Conservation (phyloP, 495 filamentous ascomycete genomes). For the Penicillium tannophilum region DNA sequence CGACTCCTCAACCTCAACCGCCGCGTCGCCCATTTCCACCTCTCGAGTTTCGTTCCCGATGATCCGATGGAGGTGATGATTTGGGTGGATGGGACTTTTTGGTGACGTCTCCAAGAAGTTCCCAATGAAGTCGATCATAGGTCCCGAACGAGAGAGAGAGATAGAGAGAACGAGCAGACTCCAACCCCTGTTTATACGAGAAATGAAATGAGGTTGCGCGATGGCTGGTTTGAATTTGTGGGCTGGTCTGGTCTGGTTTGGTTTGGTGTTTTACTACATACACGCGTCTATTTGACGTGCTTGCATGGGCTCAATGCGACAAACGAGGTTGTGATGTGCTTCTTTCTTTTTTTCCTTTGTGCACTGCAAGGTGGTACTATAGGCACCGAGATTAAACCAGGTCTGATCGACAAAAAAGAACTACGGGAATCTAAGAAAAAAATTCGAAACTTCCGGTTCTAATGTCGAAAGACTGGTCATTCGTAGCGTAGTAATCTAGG, state of each 20-base stretch:
- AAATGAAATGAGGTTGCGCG: conserved; percentile 38
- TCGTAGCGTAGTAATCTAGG: conserved; percentile 7
- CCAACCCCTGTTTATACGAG: conserved; percentile 33
- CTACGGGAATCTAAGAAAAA: conserved; percentile 29
- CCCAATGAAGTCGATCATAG: conserved; percentile 28
- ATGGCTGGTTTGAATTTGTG: conserved; percentile 33
- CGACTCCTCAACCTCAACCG: conserved; percentile 28
- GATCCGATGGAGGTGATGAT: conserved; percentile 22
- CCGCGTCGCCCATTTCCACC: conserved; percentile 26
- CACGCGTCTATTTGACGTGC: conserved; percentile 32
- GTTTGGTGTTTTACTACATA: conserved; percentile 38
- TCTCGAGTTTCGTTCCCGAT: conserved; percentile 21
- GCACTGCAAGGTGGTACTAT: conserved; percentile 17
- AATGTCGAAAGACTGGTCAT: conserved; percentile 17
- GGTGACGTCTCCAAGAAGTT: conserved; percentile 16
- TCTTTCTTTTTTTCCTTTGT: conserved; percentile 16
- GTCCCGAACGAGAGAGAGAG: conserved; percentile 34
- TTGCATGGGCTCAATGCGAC: conserved; percentile 39
- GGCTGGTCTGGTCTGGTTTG: conserved; percentile 31
- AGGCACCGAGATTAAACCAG: conserved; percentile 20
- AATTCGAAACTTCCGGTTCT: conserved; percentile 31
- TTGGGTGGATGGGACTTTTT: conserved; percentile 30
- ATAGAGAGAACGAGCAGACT: conserved; percentile 34
- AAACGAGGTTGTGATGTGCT: conserved; percentile 39
- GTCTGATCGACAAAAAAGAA: conserved; percentile 28